These are phyloP conservation scores for Parietichytrium sp. DNA, from an alignment of 108 stramenopile species.

Conservation along the genomic window DNA sequence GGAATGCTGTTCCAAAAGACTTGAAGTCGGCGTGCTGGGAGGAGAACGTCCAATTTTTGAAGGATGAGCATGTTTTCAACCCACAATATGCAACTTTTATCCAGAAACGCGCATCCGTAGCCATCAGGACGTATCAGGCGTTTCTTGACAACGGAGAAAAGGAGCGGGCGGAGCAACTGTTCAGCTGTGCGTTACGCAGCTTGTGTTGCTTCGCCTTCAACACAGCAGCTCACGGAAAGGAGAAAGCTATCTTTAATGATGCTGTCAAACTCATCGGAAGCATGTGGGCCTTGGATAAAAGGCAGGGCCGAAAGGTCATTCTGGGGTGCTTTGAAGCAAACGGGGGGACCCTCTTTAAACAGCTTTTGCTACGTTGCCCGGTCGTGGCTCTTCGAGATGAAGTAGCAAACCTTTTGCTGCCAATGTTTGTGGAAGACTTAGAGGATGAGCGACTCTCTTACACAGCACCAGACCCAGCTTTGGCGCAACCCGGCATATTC, in stretches of 20 bases:
- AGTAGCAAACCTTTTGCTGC: neutral
- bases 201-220: neutral
- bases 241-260: neutral
- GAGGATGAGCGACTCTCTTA: neutral
- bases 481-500: too few species aligned
- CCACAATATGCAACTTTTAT: neutral
- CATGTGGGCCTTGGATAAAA: neutral
- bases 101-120: too few species aligned
- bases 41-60: neutral
- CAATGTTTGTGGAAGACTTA: neutral
- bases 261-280: neutral
- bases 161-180: neutral
- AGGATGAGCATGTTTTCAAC: conserved; percentile 12
- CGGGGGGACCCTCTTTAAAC: neutral
- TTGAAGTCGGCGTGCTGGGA: neutral
- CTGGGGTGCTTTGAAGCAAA: conserved; percentile 20
- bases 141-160: too few species aligned
- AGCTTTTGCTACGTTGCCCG: conserved; percentile 9
- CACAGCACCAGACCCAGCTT: neutral
- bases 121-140: too few species aligned
- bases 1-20: neutral
- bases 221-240: neutral
- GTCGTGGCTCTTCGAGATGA: neutral
- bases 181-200: neutral
- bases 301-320: neutral